Evolutionary conservation across 768 basidiomycete species (phyloP).

Genomic region (Daedalea quercina): DNA sequence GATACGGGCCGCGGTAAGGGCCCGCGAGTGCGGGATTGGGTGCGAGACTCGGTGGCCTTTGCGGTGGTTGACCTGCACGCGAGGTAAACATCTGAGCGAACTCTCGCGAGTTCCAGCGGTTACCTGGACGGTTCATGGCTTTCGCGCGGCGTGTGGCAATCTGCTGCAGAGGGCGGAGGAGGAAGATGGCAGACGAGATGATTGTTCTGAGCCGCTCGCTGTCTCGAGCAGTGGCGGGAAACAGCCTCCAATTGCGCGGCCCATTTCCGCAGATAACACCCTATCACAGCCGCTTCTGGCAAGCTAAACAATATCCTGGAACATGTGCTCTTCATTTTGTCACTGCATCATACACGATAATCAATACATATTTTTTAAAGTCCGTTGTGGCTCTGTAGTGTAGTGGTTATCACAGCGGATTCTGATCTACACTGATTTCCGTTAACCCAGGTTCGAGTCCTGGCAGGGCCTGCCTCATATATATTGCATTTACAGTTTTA

Average conservation of each 20-base stretch:
- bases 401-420: too few species aligned
- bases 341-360: too few species aligned
- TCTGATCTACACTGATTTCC: too few species aligned
- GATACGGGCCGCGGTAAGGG: slow-evolving; percentile 53
- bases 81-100: slow-evolving; percentile 13
- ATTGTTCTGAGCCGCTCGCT: slow-evolving; percentile 14
- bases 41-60: slow-evolving; percentile 69
- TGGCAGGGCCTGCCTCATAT: slow-evolving; percentile 8
- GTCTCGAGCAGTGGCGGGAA: slow-evolving; percentile 9
- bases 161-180: slow-evolving; percentile 5
- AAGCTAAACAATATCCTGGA: background rate
- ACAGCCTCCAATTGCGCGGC: background rate
- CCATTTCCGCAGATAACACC: background rate
- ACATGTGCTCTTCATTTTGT: too few species aligned
- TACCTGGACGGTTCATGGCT: slow-evolving; percentile 32
- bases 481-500: too few species aligned
- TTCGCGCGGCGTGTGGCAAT: background rate
- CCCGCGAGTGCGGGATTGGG: slow-evolving; percentile 55
- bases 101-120: slow-evolving; percentile 12
- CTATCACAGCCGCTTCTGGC: slow-evolving; percentile 6
- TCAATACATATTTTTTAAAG: too few species aligned
- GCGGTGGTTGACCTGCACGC: slow-evolving; percentile 67
- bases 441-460: slow-evolving; percentile 15
- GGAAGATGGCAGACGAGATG: background rate
- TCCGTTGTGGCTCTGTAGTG: too few species aligned